Percentiles rank a stretch among this genome's conserved stretches.
Evolutionary conservation across 495 filamentous ascomycete species (phyloP).

Genomic region (Letharia lupina): DNA sequence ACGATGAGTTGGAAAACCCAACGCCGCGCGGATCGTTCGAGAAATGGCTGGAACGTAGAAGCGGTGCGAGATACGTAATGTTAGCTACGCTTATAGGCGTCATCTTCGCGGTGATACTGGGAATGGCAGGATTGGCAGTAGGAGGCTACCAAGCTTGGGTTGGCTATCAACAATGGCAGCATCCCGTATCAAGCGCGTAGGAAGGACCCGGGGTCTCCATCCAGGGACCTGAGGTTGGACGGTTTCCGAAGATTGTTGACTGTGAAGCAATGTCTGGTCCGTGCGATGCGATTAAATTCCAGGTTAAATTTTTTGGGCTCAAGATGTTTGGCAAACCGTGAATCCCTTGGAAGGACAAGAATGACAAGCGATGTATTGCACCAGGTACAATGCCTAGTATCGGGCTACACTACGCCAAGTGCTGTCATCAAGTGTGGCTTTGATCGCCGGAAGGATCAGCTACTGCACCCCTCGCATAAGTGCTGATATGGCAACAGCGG

Average conservation of each 20-base stretch:
- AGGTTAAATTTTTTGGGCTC: neutral
- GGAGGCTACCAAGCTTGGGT: slow-evolving; percentile 24
- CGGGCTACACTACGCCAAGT: neutral
- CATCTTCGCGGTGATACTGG: slow-evolving; percentile 23
- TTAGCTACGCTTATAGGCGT: slow-evolving; percentile 34
- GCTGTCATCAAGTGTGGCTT: slow-evolving; percentile 3
- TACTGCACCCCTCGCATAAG: neutral
- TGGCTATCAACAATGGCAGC: slow-evolving; percentile 25
- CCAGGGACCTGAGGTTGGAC: neutral
- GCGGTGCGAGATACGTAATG: slow-evolving; percentile 34
- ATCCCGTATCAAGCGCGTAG: slow-evolving; percentile 11
- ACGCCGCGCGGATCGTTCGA: slow-evolving; percentile 29
- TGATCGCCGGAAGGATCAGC: neutral
- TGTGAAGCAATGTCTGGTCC: neutral
- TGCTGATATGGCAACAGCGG: neutral
- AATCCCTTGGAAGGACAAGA: too few relatives aligned
- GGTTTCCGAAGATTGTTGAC: neutral
- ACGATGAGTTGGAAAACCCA: slow-evolving; percentile 33
- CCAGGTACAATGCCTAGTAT: too few relatives aligned
- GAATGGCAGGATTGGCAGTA: slow-evolving; percentile 23
- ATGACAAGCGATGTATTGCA: too few relatives aligned
- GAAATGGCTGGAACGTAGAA: slow-evolving; percentile 33
- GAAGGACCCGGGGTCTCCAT: neutral
- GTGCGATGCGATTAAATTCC: neutral
- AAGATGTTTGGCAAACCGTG: neutral